Conservation (phyloP, 371 early-diverging fungal species). For the Apophysomyces sp. region DNA sequence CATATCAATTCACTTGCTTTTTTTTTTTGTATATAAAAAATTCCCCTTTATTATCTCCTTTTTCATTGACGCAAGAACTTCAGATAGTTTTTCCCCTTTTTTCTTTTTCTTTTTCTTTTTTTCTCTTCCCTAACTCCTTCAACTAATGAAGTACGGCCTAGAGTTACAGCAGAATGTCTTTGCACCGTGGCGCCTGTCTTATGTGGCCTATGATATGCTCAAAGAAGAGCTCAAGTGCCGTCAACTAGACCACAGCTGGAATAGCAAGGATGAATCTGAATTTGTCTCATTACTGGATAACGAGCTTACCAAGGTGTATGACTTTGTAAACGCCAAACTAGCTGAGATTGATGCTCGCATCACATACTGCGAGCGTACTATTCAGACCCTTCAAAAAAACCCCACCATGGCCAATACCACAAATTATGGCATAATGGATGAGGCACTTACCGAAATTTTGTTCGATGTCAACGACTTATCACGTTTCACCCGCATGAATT, state of each 20-base stretch:
- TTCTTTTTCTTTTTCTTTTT: neutral
- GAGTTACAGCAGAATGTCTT: constrained; percentile 23
- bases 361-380: constrained; percentile 78
- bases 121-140: neutral
- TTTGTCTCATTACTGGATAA: constrained; percentile 71
- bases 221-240: constrained; percentile 27
- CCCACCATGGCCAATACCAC: constrained; percentile 33
- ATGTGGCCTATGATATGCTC: constrained; percentile 28
- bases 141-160: constrained; percentile 25
- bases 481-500: constrained; percentile 90
- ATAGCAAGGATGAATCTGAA: constrained; percentile 64
- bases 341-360: constrained; percentile 82
- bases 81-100: neutral
- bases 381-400: constrained; percentile 49
- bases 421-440: constrained; percentile 43
- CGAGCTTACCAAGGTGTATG: constrained; percentile 81
- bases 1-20: too few species aligned
- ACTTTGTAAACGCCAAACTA: constrained; percentile 77
- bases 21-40: too few species aligned
- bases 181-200: constrained; percentile 28
- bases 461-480: constrained; percentile 86
- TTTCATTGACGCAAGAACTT: neutral
- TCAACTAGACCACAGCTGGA: constrained; percentile 40
- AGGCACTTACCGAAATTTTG: constrained; percentile 44
- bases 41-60: neutral